These are phyloP conservation scores for Lophium mytilinum DNA, from an alignment of 495 filamentous ascomycete species.

Conservation along the genomic window DNA sequence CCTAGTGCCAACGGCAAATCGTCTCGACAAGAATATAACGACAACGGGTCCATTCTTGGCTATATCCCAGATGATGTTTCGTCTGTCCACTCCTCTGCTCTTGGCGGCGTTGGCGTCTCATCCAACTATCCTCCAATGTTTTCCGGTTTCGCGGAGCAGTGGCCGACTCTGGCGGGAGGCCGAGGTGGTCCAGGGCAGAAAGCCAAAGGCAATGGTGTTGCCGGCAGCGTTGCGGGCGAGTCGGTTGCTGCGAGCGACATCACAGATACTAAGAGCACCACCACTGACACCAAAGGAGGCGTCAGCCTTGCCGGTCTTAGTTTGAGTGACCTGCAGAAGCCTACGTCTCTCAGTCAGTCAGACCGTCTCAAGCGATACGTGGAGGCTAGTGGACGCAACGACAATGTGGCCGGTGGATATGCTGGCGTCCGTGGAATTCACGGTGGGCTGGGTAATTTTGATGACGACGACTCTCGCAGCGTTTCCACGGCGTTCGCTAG, in stretches of 20 bases:
- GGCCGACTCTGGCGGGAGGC: conserved; percentile 69
- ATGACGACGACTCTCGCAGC: conserved; percentile 89
- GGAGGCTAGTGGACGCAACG: conserved; percentile 61
- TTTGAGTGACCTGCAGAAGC: conserved; percentile 66
- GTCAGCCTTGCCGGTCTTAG: conserved; percentile 77
- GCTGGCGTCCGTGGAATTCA: conserved; percentile 40
- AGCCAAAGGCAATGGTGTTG: conserved; percentile 49
- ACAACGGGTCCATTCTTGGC: conserved; percentile 78
- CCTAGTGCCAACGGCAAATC: conserved; percentile 46
- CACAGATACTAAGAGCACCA: conserved; percentile 65
- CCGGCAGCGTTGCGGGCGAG: conserved; percentile 79
- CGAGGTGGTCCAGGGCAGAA: conserved; percentile 27
- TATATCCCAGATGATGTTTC: conserved; percentile 98
- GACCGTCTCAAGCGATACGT: conserved; percentile 83
- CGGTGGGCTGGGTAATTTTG: conserved; percentile 15
- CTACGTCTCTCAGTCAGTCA: conserved; percentile 74
- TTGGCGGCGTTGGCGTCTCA: conserved; percentile 71
- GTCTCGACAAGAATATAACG: conserved; percentile 63
- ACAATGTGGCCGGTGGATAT: conserved; percentile 35
- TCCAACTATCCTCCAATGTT: conserved; percentile 94
- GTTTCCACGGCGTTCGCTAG: conserved; percentile 93
- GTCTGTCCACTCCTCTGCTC: conserved; percentile 84
- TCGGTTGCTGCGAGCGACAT: conserved; percentile 82
- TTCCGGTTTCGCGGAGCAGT: conserved; percentile 80
- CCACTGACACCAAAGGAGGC: conserved; percentile 63